Conservation (phyloP, 441 rosid genomes). For the Raphanus hybrid region DNA sequence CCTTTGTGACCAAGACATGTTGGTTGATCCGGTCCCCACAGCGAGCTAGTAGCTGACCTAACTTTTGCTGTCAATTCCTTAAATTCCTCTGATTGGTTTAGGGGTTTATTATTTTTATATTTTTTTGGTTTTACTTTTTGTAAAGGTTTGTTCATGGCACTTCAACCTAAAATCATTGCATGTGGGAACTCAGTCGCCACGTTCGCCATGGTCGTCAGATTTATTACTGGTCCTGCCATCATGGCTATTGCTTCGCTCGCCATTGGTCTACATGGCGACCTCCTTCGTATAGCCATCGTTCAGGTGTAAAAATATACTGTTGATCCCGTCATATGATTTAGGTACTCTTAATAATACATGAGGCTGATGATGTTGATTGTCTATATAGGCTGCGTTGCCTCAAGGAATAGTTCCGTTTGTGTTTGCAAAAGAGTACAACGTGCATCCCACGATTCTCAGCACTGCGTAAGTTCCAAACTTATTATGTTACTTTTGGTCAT, state of each 20-base stretch:
- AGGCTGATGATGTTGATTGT: conserved; percentile 2
- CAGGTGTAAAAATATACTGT: conserved; percentile 47
- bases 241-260: conserved; percentile 70
- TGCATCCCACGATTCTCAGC: neutral
- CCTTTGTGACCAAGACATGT: conserved; percentile 45
- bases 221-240: conserved; percentile 68
- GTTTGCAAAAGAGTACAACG: no score
- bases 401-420: conserved; percentile 6
- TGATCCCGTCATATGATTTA: neutral
- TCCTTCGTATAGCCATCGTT: conserved; percentile 68
- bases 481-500: no score
- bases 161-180: conserved; percentile 74
- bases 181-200: conserved; percentile 67
- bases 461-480: neutral
- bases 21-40: conserved; percentile 54
- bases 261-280: conserved; percentile 62
- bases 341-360: neutral
- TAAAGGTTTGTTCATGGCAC: conserved; percentile 71
- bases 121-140: neutral
- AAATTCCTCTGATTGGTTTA: neutral
- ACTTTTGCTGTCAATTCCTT: conserved; percentile 24
- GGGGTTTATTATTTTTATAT: neutral
- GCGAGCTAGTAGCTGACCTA: conserved; percentile 44
- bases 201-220: conserved; percentile 69
- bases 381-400: conserved; percentile 34